Evolutionary conservation across 1,139 yeast genomes (phyloP), one percentile per base, ranked within the genome.

Genomic region (Kazachstania sp.): DNA sequence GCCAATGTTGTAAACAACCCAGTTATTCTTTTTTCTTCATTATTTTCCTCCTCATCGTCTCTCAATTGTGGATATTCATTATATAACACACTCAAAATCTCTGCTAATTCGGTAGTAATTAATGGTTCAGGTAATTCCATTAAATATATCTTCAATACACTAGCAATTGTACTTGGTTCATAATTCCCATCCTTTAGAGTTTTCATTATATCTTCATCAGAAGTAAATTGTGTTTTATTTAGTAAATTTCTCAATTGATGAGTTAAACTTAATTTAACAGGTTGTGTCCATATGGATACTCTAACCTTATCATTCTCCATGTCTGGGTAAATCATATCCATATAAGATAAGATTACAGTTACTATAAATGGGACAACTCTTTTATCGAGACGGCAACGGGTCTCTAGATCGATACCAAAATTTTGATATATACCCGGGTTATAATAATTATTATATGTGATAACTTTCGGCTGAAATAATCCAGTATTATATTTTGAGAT

Each of bases 71-170:
- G 80, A 56, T 81, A 84, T 57, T 81, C 79, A 39, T 68, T 64
- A 63, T 86, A 86, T 45, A 87, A 71, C 2, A 84, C 75, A 61
- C 78, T 79, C 58, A 86, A 71, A 45, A 84, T 69, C 57, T 86
- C 92, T 60, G 81, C 83, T 50, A 75, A 71, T 46, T 76, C 77
- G 49, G 76, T 71, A 1, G 95, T 83, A 8, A 88, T 76, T 38
- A 87, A 65, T 1, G 95, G 82, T 54, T 83, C 88, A 0, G 96
- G 96, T 42, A 88, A 72, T 63, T 88, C 96, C 63, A 86, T 70
- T 37, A 88, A 70, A 64, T 86, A 88, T 35, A 86, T 71, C 60
- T 84, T 84, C 54, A 88, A 71, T 2, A 79, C 79, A 56, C 83
- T 79, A 4, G 92, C 83, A 19, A 85, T 75, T 1, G 81, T 75